Percentiles rank a stretch among this genome's conserved stretches.
These are phyloP conservation scores for Dothideomycetes sp. DNA, from an alignment of 2,329 filamentous ascomycete genomes.

Conservation along the genomic window DNA sequence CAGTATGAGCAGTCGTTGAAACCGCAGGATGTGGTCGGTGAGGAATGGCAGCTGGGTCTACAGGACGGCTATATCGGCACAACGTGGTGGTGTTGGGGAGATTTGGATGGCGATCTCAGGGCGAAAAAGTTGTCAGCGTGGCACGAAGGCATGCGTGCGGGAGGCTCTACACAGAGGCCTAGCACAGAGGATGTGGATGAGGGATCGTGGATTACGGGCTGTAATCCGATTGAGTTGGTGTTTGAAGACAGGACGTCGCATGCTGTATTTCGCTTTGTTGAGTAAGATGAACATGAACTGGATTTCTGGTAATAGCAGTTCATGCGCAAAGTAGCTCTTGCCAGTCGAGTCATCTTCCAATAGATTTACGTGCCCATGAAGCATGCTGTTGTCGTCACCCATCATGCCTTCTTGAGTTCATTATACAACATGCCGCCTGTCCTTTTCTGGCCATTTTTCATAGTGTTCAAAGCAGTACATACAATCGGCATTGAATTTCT, in stretches of 20 bases:
- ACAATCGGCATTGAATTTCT: no score
- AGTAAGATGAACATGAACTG: no score
- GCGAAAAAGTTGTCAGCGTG: constrained; percentile 9
- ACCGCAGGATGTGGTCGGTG: constrained; percentile 4
- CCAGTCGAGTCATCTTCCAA: no score
- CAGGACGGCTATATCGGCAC: constrained; percentile 6
- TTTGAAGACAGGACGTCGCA: constrained; percentile 1
- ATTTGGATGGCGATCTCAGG: constrained; percentile 7
- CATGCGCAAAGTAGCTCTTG: no score
- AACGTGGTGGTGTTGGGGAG: constrained; percentile 14
- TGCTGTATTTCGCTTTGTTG: not conserved
- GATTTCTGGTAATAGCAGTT: no score
- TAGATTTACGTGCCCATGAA: no score
- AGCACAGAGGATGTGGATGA: not conserved
- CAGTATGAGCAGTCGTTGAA: constrained; percentile 1
- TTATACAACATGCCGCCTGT: no score
- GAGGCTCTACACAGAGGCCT: no score
- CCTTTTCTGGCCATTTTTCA: no score
- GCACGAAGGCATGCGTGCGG: constrained; percentile 2
- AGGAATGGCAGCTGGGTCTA: constrained; percentile 1
- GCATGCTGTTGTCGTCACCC: no score
- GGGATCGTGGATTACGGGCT: not conserved
- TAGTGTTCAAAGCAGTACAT: no score
- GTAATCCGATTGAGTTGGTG: constrained; percentile 3
- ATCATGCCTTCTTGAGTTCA: no score